A percentile compares a stretch with the other conserved stretches of the same genome.
Conservation (phyloP, 768 basidiomycete species). For the Tricholoma furcatifolium region DNA sequence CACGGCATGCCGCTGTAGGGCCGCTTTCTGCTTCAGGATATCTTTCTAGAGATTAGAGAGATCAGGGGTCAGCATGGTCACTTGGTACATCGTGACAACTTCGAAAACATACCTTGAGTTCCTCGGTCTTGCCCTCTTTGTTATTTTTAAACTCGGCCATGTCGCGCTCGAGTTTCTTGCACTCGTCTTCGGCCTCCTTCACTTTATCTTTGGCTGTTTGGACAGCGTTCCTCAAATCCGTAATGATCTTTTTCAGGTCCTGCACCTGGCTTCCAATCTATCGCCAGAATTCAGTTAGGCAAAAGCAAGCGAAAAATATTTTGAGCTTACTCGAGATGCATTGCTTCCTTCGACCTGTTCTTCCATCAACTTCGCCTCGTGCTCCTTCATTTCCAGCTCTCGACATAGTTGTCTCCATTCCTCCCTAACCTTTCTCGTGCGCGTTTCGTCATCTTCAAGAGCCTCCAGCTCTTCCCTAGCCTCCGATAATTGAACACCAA, state of each 20-base stretch:
- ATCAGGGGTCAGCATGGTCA: background rate
- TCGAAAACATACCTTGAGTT: constrained; percentile 69
- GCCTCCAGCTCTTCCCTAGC: constrained; percentile 46
- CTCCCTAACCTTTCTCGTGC: constrained; percentile 51
- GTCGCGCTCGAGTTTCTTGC: constrained; percentile 88
- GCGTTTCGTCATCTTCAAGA: constrained; percentile 56
- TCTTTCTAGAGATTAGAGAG: constrained; percentile 47
- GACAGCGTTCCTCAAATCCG: constrained; percentile 55
- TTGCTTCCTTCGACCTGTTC: constrained; percentile 89
- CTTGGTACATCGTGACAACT: background rate
- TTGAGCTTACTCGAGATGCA: constrained; percentile 70
- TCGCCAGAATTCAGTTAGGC: background rate
- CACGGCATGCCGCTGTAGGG: constrained; percentile 77
- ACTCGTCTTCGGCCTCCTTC: constrained; percentile 70
- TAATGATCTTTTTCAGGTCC: constrained; percentile 61
- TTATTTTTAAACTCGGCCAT: constrained; percentile 99
- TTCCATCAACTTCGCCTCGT: constrained; percentile 78
- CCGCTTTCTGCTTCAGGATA: constrained; percentile 79
- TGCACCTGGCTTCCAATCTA: constrained; percentile 85
- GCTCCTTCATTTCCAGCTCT: constrained; percentile 87
- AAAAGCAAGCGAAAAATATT: background rate
- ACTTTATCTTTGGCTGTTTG: constrained; percentile 74
- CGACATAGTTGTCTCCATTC: constrained; percentile 58
- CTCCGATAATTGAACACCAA: constrained; percentile 57
- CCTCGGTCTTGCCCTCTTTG: constrained; percentile 94